phyloP scores from a whole-genome alignment of 2,329 filamentous ascomycete genomes.

The Hypoxylon sp. region DNA sequence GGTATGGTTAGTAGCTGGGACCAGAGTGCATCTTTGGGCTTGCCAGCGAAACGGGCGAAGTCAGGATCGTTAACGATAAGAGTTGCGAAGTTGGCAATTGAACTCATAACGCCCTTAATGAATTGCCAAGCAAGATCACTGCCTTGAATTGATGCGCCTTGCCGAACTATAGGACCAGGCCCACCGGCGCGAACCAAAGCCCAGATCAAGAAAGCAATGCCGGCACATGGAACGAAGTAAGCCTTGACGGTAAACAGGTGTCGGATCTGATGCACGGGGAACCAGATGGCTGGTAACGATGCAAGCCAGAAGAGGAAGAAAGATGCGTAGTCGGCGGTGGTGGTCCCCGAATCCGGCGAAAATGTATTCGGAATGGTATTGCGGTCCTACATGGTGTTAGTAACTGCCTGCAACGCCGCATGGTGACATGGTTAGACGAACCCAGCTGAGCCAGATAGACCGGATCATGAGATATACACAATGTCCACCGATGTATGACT shows the following conservation, averaged over 20 bases:
- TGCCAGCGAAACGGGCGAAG: slow-evolving; percentile 83
- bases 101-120: slow-evolving; percentile 85
- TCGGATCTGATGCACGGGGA: slow-evolving; percentile 86
- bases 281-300: slow-evolving; percentile 86
- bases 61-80: slow-evolving; percentile 85
- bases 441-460: slow-evolving; percentile 79
- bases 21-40: slow-evolving; percentile 79
- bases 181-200: slow-evolving; percentile 82
- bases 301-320: slow-evolving; percentile 89
- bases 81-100: slow-evolving; percentile 90
- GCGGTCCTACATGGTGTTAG: slow-evolving; percentile 49
- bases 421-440: slow-evolving; percentile 43
- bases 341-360: slow-evolving; percentile 70
- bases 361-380: slow-evolving; percentile 73
- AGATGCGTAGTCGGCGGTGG: slow-evolving; percentile 77
- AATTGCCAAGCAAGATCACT: slow-evolving; percentile 81
- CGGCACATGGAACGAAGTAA: slow-evolving; percentile 82
- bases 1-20: slow-evolving; percentile 82
- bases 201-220: slow-evolving; percentile 88
- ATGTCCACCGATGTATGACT: slow-evolving; percentile 82
- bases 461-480: slow-evolving; percentile 92
- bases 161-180: slow-evolving; percentile 81
- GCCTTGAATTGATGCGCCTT: slow-evolving; percentile 69
- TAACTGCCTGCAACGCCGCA: slow-evolving; percentile 16
- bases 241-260: slow-evolving; percentile 93